Conservation (phyloP, 768 basidiomycete species). For the Roridomyces roridus region DNA sequence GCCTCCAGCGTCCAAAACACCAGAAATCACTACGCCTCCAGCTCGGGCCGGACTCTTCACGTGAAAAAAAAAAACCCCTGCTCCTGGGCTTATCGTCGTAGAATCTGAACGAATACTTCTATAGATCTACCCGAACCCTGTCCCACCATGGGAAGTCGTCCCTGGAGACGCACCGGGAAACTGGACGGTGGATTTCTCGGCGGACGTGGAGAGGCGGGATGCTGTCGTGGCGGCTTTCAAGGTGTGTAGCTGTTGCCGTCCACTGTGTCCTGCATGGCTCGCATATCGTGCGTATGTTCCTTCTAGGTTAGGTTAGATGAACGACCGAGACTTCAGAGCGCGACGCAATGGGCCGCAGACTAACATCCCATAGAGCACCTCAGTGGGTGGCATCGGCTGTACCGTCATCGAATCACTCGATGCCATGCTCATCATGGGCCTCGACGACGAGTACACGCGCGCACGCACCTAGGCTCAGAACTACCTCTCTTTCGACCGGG, state of each 20-base stretch:
- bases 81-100: too few relatives aligned
- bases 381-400: constrained; percentile 85
- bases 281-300: constrained; percentile 78
- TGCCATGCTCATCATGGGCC: constrained; percentile 85
- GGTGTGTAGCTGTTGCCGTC: constrained; percentile 47
- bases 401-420: constrained; percentile 89
- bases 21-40: too few relatives aligned
- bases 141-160: constrained; percentile 3
- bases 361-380: constrained; percentile 84
- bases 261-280: constrained; percentile 66
- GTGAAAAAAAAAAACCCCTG: too few relatives aligned
- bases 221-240: constrained; percentile 81
- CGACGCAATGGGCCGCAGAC: constrained; percentile 92
- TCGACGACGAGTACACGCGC: constrained; percentile 77
- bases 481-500: constrained; percentile 74
- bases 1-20: too few relatives aligned
- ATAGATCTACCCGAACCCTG: not conserved
- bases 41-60: not conserved
- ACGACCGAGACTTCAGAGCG: constrained; percentile 65
- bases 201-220: constrained; percentile 67
- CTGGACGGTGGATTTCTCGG: constrained; percentile 34
- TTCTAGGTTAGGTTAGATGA: constrained; percentile 9
- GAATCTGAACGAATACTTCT: constrained; percentile 20
- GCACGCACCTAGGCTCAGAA: constrained; percentile 79
- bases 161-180: constrained; percentile 2